Base-by-base conservation (phyloP, 768 basidiomycete species). In the Pholiota conissans region DNA sequence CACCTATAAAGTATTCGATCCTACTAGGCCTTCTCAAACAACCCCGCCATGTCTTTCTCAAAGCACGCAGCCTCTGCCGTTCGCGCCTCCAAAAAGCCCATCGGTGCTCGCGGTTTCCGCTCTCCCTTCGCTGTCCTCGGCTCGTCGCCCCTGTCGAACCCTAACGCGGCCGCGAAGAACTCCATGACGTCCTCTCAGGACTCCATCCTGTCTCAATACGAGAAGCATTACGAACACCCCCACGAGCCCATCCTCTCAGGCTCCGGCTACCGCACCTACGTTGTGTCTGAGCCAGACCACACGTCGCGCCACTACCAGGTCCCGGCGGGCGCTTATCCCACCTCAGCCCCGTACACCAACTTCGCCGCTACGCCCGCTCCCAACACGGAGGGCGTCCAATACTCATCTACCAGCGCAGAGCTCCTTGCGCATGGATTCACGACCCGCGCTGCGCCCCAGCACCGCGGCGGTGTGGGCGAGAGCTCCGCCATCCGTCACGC, bases 261-360 rank as follows among this genome's bases (percentile, higher is more conserved):
- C 34, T 68, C 74, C 32, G 84, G 83, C 30, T 77, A 79, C 28
- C 84, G 79, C 56, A 86, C 85, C 30, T 87, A 90, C 64, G 86
- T 90, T 61, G 89, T 90, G 61, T 89, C 86, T 29, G 79, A 87
- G 67, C 89, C 89, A 35, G 86, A 90, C 71, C 78, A 82, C 30
- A 74, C 83, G 55, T 68, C 84, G 55, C 80, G 77, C 40, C 81
- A 82, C 29, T 89, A 89, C 63, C 74, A 81, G 62, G 87, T 91
- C n/a, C 89, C 89, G 1, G 81, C 84, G 10, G 89, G 89, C 62
- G 89, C 87, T 5, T 85, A 84, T 68, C 78, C 82, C 39, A 75
- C 76, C 28, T 79, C 81, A 20, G 69, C 76, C 1, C 74, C 84
- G 16, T 80, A 76, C 61, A 70, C 75, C 55, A 75, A 74, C 65